These are phyloP conservation scores for Cymbopogon flexuosus DNA, from an alignment of 202 grass and related monocot genomes.

Conservation along the genomic window DNA sequence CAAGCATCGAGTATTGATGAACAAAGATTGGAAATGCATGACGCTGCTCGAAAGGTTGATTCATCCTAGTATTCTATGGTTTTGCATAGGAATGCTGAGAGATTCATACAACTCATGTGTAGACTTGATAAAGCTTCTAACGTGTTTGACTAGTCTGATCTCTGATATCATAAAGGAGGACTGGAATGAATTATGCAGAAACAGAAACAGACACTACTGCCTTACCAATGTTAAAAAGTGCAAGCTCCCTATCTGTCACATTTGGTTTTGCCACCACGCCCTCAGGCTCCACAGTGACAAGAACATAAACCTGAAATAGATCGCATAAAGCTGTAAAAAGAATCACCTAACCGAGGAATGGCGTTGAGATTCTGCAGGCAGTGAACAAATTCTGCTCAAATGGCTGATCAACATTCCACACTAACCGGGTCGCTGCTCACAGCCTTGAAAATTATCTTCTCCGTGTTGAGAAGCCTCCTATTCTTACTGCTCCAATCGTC, in stretches of 20 bases:
- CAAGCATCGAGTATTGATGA: background rate
- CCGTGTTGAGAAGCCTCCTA: conserved; percentile 84
- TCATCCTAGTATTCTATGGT: background rate
- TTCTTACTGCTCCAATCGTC: conserved; percentile 42
- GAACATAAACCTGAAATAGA: conserved; percentile 60
- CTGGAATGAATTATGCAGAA: background rate
- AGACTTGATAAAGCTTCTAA: background rate
- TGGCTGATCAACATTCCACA: background rate
- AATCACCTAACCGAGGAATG: background rate
- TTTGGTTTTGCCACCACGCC: conserved; percentile 62
- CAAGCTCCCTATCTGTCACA: conserved; percentile 55
- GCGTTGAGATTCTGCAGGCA: background rate
- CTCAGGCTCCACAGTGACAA: conserved; percentile 61
- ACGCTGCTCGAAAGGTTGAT: background rate
- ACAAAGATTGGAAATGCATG: background rate
- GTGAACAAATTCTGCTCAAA: background rate
- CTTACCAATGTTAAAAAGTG: conserved; percentile 77
- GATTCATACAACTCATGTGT: background rate
- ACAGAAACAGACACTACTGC: background rate
- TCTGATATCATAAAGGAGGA: background rate
- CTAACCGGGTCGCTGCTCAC: conserved; percentile 45
- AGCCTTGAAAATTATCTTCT: conserved; percentile 86
- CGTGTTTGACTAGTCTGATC: background rate
- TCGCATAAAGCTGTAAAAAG: background rate
- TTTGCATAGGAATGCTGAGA: background rate